Percentiles rank a stretch among this genome's conserved stretches.
Evolutionary conservation across 2,329 filamentous ascomycete species (phyloP).

Genomic region (Ophiostoma quercus): DNA sequence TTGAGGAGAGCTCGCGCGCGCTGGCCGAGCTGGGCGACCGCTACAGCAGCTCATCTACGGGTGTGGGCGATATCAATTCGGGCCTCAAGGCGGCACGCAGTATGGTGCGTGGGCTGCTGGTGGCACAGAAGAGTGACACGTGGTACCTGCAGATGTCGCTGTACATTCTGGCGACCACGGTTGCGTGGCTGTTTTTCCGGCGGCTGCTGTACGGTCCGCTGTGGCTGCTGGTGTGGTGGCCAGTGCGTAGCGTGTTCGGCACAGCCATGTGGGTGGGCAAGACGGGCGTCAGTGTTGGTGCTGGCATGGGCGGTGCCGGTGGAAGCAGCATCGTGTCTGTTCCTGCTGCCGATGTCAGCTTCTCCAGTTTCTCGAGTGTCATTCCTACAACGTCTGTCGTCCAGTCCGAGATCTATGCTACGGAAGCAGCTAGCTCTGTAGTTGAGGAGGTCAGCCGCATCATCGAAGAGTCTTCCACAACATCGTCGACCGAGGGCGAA

Average conservation of each 20-base stretch:
- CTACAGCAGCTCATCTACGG: constrained; percentile 65
- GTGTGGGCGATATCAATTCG: constrained; percentile 69
- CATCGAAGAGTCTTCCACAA: constrained; percentile 36
- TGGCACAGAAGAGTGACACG: constrained; percentile 90
- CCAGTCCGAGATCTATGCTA: constrained; percentile 22
- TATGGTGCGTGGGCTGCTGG: constrained; percentile 71
- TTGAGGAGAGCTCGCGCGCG: constrained; percentile 77
- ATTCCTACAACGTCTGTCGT: constrained; percentile 28
- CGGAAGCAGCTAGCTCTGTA: constrained; percentile 34
- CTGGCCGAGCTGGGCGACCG: constrained; percentile 74
- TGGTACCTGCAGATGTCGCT: constrained; percentile 95
- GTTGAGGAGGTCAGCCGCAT: constrained; percentile 52
- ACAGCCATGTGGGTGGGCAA: constrained; percentile 40
- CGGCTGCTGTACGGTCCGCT: constrained; percentile 80
- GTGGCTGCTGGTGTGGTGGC: constrained; percentile 84
- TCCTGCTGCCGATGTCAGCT: constrained; percentile 3
- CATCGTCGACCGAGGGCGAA: background rate
- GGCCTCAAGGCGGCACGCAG: constrained; percentile 69
- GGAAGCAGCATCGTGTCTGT: background rate
- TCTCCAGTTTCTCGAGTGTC: constrained; percentile 4
- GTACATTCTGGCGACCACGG: constrained; percentile 71
- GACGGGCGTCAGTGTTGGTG: constrained; percentile 34
- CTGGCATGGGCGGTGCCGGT: constrained; percentile 19
- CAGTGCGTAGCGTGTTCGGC: constrained; percentile 51
- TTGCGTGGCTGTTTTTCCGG: constrained; percentile 80